Evolutionary conservation across 768 basidiomycete species (phyloP).

Genomic region (Leccinum disarticulatum): DNA sequence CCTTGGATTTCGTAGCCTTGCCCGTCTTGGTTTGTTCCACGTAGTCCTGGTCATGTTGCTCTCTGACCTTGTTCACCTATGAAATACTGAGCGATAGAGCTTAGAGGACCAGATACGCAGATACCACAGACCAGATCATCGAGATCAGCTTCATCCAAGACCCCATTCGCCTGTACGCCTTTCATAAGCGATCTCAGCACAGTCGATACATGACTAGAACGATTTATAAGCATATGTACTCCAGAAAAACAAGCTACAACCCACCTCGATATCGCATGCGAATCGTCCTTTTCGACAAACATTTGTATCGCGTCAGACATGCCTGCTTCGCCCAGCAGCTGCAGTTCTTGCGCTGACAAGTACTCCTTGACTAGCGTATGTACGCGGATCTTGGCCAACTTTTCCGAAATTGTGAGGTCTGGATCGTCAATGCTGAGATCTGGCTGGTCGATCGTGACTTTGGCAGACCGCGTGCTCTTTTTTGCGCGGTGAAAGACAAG

Average conservation of each 20-base stretch:
- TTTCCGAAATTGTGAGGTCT: conserved; percentile 63
- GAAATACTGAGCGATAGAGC: not conserved
- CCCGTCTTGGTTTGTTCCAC: conserved; percentile 43
- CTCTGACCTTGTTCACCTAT: conserved; percentile 70
- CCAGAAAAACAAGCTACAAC: conserved; percentile 29
- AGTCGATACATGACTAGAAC: conserved; percentile 61
- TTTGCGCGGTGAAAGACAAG: conserved; percentile 88
- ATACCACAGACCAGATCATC: conserved; percentile 61
- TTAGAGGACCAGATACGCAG: not conserved
- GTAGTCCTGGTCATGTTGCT: conserved; percentile 65
- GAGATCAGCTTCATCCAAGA: conserved; percentile 69
- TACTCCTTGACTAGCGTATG: conserved; percentile 91
- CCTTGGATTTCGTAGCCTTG: conserved; percentile 46
- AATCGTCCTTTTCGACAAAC: conserved; percentile 98
- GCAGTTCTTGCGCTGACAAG: conserved; percentile 87
- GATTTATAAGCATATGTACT: not conserved
- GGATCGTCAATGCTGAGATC: conserved; percentile 82
- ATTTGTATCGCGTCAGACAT: conserved; percentile 94
- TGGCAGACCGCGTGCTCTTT: conserved; percentile 43
- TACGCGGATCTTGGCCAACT: conserved; percentile 78
- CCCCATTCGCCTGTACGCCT: conserved; percentile 62
- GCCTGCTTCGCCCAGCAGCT: conserved; percentile 83
- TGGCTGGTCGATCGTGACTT: conserved; percentile 73
- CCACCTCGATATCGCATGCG: conserved; percentile 85
- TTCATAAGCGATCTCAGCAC: conserved; percentile 64